Evolutionary conservation across 257 asterid species (phyloP).

Genomic region (Przewalskia tangutica): DNA sequence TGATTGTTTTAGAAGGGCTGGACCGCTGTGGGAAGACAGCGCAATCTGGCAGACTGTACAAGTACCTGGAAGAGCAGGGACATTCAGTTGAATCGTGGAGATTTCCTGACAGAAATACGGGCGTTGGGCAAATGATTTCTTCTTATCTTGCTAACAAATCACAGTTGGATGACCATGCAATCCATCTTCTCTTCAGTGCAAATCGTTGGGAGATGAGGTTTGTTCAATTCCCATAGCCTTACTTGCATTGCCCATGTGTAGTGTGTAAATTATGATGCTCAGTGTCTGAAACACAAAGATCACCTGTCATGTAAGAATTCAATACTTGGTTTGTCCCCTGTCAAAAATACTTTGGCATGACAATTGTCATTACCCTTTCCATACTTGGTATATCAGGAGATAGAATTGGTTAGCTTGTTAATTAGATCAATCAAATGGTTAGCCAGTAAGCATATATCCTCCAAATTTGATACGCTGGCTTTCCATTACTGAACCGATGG

Average conservation of each 20-base stretch:
- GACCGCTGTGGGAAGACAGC: slow-evolving; percentile 93
- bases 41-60: slow-evolving; percentile 52
- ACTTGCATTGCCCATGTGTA: neutral
- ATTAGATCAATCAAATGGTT: neutral
- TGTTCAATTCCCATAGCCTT: neutral
- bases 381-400: neutral
- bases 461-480: neutral
- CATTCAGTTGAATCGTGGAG: slow-evolving; percentile 80
- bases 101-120: slow-evolving; percentile 88
- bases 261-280: neutral
- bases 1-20: slow-evolving; percentile 87
- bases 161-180: slow-evolving; percentile 74
- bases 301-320: neutral
- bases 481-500: neutral
- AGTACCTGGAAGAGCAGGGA: slow-evolving; percentile 52
- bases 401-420: neutral
- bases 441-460: neutral
- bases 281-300: neutral
- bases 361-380: neutral
- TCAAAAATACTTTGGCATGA: neutral
- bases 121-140: slow-evolving; percentile 91
- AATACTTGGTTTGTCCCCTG: neutral
- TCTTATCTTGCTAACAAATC: slow-evolving; percentile 74
- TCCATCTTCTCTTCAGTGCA: slow-evolving; percentile 91
- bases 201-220: slow-evolving; percentile 98